Base-by-base conservation (phyloP, 805 yeast species). In the Saccharomyces kudriavzevii region DNA sequence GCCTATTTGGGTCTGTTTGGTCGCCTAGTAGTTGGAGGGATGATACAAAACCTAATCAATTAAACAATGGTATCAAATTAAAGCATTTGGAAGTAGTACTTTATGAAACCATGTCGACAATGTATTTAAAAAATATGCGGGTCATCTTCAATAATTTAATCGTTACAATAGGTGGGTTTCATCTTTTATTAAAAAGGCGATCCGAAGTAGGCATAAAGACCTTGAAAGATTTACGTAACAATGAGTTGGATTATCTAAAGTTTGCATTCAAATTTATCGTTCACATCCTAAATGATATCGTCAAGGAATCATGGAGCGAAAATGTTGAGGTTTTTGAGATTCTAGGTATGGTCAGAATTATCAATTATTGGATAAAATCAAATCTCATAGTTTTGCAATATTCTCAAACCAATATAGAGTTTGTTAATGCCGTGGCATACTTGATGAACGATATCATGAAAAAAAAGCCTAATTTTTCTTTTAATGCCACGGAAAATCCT, bases 291-390 rank as follows among this genome's bases (percentile, higher is more conserved):
- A 60, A 64, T 13, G 54, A 58, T 1, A 54, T 31, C 20, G 52
- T 26, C 5, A 45, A 45, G 48, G 28, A 35, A 17, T 35, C 43
- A 35, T 35, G 43, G 43, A 35, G 24, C 22, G 43, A 35, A 47
- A 53, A 57, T 50, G n/a, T 53, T 9, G 54, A 63, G 49, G 45
- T 49, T 54, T n/a, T 51, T 40, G 50, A 54, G 63, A 48, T 56
- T 57, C 65, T 31, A 66, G 70, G 58, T 72, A 50, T 64, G 69
- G 48, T 81, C 0, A 73, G 91, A 59, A 67, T 85, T 9, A 63
- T 79, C 46, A 70, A 80, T 25, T 77, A 79, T 53, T 85, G 88
- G 88, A 61, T 84, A 26, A 79, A 76, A 56, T 77, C 77, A 47
- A 74, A 80, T 53, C 76, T 75, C 54, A 58, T 71, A 40, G 78